A percentile compares a stretch with the other conserved stretches of the same genome.
phyloP scores from a whole-genome alignment of 1,284 basidiomycete genomes.

The Tilletia setariae region DNA sequence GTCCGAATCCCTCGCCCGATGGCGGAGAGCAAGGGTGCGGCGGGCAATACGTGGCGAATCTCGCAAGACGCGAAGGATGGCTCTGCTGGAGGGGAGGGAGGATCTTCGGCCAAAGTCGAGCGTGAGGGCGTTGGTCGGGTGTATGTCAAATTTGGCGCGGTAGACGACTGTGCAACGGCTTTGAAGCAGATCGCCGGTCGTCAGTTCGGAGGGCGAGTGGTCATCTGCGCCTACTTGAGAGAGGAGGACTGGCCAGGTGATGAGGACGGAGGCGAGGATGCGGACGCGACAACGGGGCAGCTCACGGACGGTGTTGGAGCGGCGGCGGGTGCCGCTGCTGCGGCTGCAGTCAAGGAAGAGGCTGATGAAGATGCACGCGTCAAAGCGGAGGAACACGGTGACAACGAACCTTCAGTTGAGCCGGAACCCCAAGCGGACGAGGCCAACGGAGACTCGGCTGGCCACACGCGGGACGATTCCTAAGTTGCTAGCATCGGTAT shows the following conservation, averaged over 20 bases:
- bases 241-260: conserved; percentile 49
- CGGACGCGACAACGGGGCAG: conserved; percentile 37
- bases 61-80: conserved; percentile 56
- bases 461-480: too few species aligned
- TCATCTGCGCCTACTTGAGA: conserved; percentile 59
- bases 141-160: conserved; percentile 75
- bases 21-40: conserved; percentile 39
- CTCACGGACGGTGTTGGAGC: conserved; percentile 22
- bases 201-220: conserved; percentile 85
- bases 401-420: neutral
- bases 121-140: conserved; percentile 88
- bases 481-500: too few species aligned
- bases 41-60: conserved; percentile 43
- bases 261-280: conserved; percentile 43
- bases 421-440: neutral
- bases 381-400: neutral
- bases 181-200: conserved; percentile 82
- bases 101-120: conserved; percentile 65
- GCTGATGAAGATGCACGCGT: neutral
- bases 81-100: conserved; percentile 58
- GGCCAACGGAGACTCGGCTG: neutral
- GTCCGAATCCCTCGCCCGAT: conserved; percentile 50
- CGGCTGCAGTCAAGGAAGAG: neutral
- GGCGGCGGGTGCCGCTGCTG: conserved; percentile 11
- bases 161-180: conserved; percentile 66